A percentile compares a stretch with the other conserved stretches of the same genome.
phyloP scores from a whole-genome alignment of 1,139 yeast genomes.

The Yamadazyma songkhlaensis region DNA sequence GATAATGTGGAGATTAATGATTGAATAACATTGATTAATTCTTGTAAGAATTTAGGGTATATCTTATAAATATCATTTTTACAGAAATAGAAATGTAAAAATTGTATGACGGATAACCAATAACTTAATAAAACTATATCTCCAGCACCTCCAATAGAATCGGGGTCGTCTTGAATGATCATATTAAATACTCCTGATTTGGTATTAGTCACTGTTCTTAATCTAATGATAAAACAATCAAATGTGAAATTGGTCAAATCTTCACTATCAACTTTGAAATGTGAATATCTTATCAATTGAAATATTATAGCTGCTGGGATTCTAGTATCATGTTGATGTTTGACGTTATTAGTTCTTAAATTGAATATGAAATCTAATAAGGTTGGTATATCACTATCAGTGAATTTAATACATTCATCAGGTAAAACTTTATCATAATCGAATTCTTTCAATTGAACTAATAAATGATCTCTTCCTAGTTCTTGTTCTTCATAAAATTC shows the following conservation, averaged over 20 bases:
- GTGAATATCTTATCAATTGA: slow-evolving; percentile 66
- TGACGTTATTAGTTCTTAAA: slow-evolving; percentile 27
- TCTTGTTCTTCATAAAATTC: slow-evolving; percentile 29
- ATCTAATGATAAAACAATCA: slow-evolving; percentile 59
- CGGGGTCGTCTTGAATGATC: slow-evolving; percentile 28
- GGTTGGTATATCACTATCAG: slow-evolving; percentile 65
- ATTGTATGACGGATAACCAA: slow-evolving; percentile 70
- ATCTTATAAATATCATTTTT: slow-evolving; percentile 53
- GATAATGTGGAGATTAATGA: slow-evolving; percentile 62
- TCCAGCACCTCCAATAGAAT: slow-evolving; percentile 40
- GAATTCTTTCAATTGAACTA: slow-evolving; percentile 34
- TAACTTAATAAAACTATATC: slow-evolving; percentile 70
- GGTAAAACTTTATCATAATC: slow-evolving; percentile 46
- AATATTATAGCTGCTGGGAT: slow-evolving; percentile 67
- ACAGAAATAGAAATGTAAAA: slow-evolving; percentile 60
- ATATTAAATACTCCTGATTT: slow-evolving; percentile 58
- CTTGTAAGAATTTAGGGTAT: slow-evolving; percentile 61
- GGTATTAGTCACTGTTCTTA: slow-evolving; percentile 57
- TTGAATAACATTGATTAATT: slow-evolving; percentile 55
- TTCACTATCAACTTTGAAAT: slow-evolving; percentile 48
- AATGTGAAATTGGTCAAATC: slow-evolving; percentile 57
- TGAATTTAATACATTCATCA: slow-evolving; percentile 53
- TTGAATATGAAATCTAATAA: slow-evolving; percentile 55
- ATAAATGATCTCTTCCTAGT: slow-evolving; percentile 27
- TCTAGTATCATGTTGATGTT: slow-evolving; percentile 53